Conservation (phyloP, 208 protist species). For the Trypanosoma platydactyli region DNA sequence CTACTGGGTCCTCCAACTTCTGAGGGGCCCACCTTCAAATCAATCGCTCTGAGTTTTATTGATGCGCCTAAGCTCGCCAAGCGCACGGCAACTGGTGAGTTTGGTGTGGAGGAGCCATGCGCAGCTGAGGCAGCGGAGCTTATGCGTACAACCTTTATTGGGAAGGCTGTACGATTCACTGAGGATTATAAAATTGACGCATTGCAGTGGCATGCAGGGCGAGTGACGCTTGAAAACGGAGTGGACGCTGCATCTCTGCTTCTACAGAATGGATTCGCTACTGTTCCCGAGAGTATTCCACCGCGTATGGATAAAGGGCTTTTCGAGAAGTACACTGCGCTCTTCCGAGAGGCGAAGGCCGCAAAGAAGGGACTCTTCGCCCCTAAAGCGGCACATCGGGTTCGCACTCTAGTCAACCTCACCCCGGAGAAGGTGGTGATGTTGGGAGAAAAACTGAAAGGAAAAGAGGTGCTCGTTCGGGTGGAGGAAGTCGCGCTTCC, state of each 20-base stretch:
- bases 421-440: constrained; percentile 42
- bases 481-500: constrained; percentile 79
- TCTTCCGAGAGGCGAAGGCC: constrained; percentile 50
- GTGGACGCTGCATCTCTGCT: constrained; percentile 73
- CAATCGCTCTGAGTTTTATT: constrained; percentile 86
- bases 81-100: constrained; percentile 55
- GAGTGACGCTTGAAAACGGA: constrained; percentile 44
- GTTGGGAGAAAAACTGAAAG: constrained; percentile 46
- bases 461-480: constrained; percentile 56
- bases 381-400: constrained; percentile 50
- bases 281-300: constrained; percentile 54
- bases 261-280: constrained; percentile 71
- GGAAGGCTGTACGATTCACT: constrained; percentile 81
- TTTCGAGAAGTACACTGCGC: constrained; percentile 53
- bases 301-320: constrained; percentile 68
- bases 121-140: constrained; percentile 86
- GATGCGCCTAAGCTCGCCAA: constrained; percentile 72
- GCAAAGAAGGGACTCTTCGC: constrained; percentile 74
- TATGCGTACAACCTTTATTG: constrained; percentile 80
- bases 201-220: constrained; percentile 74
- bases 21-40: constrained; percentile 60
- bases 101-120: constrained; percentile 81
- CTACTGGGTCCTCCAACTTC: constrained; percentile 63
- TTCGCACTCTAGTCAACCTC: constrained; percentile 62
- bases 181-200: constrained; percentile 89